These are phyloP conservation scores for Citropsis articulata DNA, from an alignment of 345 rosid species.

Conservation along the genomic window DNA sequence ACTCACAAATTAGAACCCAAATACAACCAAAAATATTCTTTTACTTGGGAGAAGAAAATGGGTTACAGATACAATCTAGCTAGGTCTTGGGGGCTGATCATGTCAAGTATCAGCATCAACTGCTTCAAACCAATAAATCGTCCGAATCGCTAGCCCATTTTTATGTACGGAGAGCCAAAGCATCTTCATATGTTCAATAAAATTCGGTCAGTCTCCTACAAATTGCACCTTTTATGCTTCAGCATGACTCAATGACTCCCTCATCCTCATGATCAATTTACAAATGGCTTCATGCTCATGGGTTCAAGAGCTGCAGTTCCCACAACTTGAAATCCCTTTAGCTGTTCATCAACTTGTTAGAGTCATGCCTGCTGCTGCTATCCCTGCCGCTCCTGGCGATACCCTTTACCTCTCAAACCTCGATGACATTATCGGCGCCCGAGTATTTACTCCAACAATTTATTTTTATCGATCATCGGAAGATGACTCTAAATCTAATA, in stretches of 20 bases:
- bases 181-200: constrained; percentile 14
- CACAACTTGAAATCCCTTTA: constrained; percentile 45
- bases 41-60: too few species aligned
- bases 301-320: constrained; percentile 63
- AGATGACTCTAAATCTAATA: neutral
- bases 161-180: neutral
- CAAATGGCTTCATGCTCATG: constrained; percentile 59
- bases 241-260: neutral
- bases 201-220: constrained; percentile 14
- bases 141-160: neutral
- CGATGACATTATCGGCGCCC: constrained; percentile 70
- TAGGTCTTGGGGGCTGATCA: constrained; percentile 15
- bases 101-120: constrained; percentile 32
- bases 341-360: constrained; percentile 27
- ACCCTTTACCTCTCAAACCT: constrained; percentile 85
- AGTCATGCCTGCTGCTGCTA: constrained; percentile 58
- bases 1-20: neutral
- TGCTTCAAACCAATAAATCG: constrained; percentile 32
- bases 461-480: constrained; percentile 48
- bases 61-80: neutral
- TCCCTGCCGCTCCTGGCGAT: constrained; percentile 42
- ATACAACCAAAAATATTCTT: neutral
- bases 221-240: constrained; percentile 5
- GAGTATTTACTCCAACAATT: constrained; percentile 86
- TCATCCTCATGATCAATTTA: neutral